These are phyloP conservation scores for Fusarium penzigii DNA, from an alignment of 2,329 filamentous ascomycete genomes.

Conservation along the genomic window DNA sequence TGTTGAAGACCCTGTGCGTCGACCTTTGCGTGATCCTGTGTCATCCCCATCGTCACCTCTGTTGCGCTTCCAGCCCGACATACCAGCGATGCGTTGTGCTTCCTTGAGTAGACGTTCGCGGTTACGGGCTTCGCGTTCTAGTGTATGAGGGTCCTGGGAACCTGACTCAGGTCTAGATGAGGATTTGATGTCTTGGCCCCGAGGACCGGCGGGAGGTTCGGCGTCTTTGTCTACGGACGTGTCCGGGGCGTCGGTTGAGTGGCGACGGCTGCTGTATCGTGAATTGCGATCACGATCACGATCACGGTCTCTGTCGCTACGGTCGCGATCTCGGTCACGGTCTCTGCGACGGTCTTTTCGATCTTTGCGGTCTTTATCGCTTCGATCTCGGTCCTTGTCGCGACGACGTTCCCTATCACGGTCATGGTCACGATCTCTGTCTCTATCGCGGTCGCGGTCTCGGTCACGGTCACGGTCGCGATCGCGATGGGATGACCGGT, in stretches of 20 bases:
- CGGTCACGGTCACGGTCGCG: constrained; percentile 44
- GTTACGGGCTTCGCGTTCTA: constrained; percentile 68
- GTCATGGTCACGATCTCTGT: constrained; percentile 43
- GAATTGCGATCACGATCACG: constrained; percentile 37
- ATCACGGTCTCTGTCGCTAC: constrained; percentile 38
- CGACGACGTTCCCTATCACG: constrained; percentile 34
- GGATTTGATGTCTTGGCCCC: constrained; percentile 42
- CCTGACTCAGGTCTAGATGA: constrained; percentile 25
- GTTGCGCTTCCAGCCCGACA: constrained; percentile 52
- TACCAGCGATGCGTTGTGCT: constrained; percentile 62
- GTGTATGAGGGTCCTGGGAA: constrained; percentile 55
- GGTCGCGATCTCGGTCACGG: constrained; percentile 37
- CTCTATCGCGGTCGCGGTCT: constrained; percentile 6
- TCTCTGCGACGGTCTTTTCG: constrained; percentile 39
- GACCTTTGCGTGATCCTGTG: constrained; percentile 41
- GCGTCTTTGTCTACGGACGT: constrained; percentile 41
- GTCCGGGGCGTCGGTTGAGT: constrained; percentile 26
- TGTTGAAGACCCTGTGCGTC: constrained; percentile 37
- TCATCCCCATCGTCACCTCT: constrained; percentile 45
- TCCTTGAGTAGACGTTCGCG: constrained; percentile 69
- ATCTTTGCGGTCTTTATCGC: constrained; percentile 40
- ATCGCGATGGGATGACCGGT: constrained; percentile 22
- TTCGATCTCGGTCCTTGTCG: constrained; percentile 41
- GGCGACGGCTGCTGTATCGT: constrained; percentile 36
- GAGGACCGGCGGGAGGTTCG: constrained; percentile 45